These are phyloP conservation scores for Alternaria angustiovoidea DNA, from an alignment of 2,329 filamentous ascomycete species.

Conservation along the genomic window DNA sequence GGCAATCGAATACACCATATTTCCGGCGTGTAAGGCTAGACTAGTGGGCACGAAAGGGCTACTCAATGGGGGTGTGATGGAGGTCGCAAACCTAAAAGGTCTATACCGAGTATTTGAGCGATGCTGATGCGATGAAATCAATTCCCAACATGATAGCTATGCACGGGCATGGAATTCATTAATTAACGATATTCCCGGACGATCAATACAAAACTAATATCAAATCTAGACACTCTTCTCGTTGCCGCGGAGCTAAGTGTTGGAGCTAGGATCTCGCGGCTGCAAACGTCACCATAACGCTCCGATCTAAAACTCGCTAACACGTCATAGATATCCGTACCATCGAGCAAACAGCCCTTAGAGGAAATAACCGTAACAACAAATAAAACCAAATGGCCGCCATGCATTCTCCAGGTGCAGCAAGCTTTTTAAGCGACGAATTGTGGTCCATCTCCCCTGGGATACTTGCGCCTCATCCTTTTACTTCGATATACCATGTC, in stretches of 20 bases:
- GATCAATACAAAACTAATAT: neutral
- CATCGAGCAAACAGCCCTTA: neutral
- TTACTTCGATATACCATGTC: neutral
- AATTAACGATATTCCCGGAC: neutral
- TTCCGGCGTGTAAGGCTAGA: slow-evolving; percentile 85
- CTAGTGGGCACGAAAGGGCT: slow-evolving; percentile 82
- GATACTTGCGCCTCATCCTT: neutral
- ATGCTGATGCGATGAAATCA: slow-evolving; percentile 63
- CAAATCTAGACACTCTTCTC: neutral
- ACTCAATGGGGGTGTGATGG: slow-evolving; percentile 75
- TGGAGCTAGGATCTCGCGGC: slow-evolving; percentile 2
- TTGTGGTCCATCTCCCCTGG: neutral
- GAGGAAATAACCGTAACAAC: slow-evolving; percentile 1
- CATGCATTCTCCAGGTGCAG: slow-evolving; percentile 9
- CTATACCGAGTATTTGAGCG: slow-evolving; percentile 94
- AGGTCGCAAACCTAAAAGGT: slow-evolving; percentile 91
- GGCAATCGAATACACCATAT: slow-evolving; percentile 84
- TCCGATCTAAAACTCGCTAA: slow-evolving; percentile 4
- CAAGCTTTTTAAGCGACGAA: slow-evolving; percentile 7
- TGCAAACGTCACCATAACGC: slow-evolving; percentile 14
- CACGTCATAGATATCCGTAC: slow-evolving; percentile 19
- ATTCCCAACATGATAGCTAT: neutral
- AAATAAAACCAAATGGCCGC: slow-evolving; percentile 11
- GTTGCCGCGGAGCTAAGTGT: slow-evolving; percentile 1
- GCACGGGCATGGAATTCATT: neutral